A percentile compares a stretch with the other conserved stretches of the same genome.
phyloP scores from a whole-genome alignment of 768 basidiomycete genomes.

The Cystofilobasidium ferigula region DNA sequence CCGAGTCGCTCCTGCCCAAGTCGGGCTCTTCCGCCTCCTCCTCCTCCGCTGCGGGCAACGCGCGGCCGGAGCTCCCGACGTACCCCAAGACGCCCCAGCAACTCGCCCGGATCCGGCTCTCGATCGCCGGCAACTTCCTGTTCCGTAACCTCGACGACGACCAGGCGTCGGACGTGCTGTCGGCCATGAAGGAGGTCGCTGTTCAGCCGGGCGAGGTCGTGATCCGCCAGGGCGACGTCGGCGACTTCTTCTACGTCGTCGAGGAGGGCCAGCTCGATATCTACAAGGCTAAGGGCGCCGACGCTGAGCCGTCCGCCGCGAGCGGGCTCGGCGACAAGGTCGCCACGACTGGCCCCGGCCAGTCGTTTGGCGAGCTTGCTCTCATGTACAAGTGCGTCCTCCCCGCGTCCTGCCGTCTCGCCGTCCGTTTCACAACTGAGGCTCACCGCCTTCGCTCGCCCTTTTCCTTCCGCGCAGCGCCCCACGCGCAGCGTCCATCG shows the following conservation, averaged over 20 bases:
- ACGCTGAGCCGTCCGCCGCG: not conserved
- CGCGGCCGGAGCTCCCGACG: slow-evolving; percentile 43
- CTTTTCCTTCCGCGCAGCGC: slow-evolving; percentile 41
- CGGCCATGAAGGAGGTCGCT: slow-evolving; percentile 83
- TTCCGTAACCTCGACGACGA: slow-evolving; percentile 96
- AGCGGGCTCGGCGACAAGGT: slow-evolving; percentile 50
- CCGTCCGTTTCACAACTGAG: not conserved
- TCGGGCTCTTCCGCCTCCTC: slow-evolving; percentile 46
- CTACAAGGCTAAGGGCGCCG: slow-evolving; percentile 42
- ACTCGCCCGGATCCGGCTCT: slow-evolving; percentile 70
- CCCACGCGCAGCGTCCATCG: slow-evolving; percentile 84
- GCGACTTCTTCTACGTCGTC: slow-evolving; percentile 95
- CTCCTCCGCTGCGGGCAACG: slow-evolving; percentile 3
- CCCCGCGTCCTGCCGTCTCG: not conserved
- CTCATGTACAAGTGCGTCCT: slow-evolving; percentile 75
- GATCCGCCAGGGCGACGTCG: slow-evolving; percentile 91
- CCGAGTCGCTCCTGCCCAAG: slow-evolving; percentile 85
- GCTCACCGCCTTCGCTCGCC: not conserved
- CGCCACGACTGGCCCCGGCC: slow-evolving; percentile 68
- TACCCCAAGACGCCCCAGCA: slow-evolving; percentile 74
- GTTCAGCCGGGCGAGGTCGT: slow-evolving; percentile 70
- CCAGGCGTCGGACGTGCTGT: slow-evolving; percentile 80
- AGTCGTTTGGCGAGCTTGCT: slow-evolving; percentile 89
- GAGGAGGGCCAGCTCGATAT: slow-evolving; percentile 77
- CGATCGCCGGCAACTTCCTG: slow-evolving; percentile 79